Conservation (phyloP, 2,329 filamentous ascomycete species). For the Colletotrichum abscissum region DNA sequence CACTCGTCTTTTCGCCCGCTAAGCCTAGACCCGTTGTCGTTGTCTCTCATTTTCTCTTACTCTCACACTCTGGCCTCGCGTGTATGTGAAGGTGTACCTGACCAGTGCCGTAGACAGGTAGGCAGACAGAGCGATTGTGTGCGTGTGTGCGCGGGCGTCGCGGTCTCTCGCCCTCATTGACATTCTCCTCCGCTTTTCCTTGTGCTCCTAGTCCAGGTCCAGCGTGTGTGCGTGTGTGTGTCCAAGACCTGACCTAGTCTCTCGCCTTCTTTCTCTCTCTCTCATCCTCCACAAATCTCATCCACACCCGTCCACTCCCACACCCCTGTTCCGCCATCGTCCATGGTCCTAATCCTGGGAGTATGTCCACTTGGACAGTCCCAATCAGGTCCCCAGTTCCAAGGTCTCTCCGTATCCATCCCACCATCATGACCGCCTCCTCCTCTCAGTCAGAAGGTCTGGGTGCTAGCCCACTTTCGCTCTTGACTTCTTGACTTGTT, state of each 20-base stretch:
- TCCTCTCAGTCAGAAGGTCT: background rate
- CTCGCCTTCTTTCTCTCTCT: slow-evolving; percentile 13
- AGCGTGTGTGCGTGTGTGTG: too few relatives aligned
- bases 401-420: slow-evolving; percentile 9
- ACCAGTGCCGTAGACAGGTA: too few relatives aligned
- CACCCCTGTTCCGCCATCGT: slow-evolving; percentile 1
- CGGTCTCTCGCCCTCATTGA: too few relatives aligned
- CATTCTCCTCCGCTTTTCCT: slow-evolving; percentile 1
- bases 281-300: slow-evolving; percentile 15
- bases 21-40: slow-evolving; percentile 2
- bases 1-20: background rate
- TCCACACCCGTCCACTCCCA: slow-evolving; percentile 8
- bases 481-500: slow-evolving; percentile 1
- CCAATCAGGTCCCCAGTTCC: slow-evolving; percentile 22
- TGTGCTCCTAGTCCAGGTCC: background rate
- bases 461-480: slow-evolving; percentile 4
- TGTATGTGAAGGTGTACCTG: too few relatives aligned
- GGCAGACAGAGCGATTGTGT: too few relatives aligned
- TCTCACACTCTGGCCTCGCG: background rate
- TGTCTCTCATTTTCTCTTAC: background rate
- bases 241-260: background rate
- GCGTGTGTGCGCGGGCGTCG: too few relatives aligned
- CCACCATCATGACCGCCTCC: background rate
- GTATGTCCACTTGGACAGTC: slow-evolving; percentile 8
- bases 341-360: slow-evolving; percentile 14